Evolutionary conservation across 2,329 filamentous ascomycete species (phyloP).

Genomic region (Grosmannia penicillata): DNA sequence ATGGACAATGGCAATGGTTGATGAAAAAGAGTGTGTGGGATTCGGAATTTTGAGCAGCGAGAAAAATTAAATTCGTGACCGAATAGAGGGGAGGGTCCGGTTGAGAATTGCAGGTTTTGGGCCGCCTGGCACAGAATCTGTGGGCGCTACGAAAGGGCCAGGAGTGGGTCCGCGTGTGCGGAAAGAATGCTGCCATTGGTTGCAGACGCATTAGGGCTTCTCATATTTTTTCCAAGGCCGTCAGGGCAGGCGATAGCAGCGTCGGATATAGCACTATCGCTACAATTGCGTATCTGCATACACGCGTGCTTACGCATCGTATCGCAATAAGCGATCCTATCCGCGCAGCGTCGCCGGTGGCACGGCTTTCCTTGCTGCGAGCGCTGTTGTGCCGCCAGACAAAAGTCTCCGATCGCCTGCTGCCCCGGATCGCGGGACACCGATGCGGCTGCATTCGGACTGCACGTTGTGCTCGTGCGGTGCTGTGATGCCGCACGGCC

Average conservation of each 20-base stretch:
- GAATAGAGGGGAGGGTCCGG: slow-evolving; percentile 8
- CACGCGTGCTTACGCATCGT: no score
- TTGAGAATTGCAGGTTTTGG: slow-evolving; percentile 5
- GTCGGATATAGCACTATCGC: not conserved
- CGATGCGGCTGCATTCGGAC: no score
- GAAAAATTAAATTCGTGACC: slow-evolving; percentile 5
- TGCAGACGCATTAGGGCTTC: slow-evolving; percentile 8
- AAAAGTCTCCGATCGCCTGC: no score
- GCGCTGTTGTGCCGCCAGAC: no score
- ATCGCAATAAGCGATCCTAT: no score
- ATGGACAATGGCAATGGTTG: slow-evolving; percentile 23
- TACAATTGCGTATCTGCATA: not conserved
- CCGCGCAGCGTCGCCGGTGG: no score
- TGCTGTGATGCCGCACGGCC: no score
- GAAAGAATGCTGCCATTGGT: slow-evolving; percentile 2
- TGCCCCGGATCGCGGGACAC: no score
- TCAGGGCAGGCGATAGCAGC: slow-evolving; percentile 6
- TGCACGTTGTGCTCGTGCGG: no score
- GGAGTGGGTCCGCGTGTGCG: not conserved
- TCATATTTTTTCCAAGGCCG: slow-evolving; percentile 1
- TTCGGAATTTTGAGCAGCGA: slow-evolving; percentile 1
- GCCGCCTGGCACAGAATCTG: slow-evolving; percentile 11
- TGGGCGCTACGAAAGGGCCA: slow-evolving; percentile 9
- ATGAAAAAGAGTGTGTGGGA: slow-evolving; percentile 14
- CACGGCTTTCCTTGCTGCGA: no score